A percentile compares a stretch with the other conserved stretches of the same genome.
Conservation (phyloP, 2,329 filamentous ascomycete species). For the Penicillium sp. region DNA sequence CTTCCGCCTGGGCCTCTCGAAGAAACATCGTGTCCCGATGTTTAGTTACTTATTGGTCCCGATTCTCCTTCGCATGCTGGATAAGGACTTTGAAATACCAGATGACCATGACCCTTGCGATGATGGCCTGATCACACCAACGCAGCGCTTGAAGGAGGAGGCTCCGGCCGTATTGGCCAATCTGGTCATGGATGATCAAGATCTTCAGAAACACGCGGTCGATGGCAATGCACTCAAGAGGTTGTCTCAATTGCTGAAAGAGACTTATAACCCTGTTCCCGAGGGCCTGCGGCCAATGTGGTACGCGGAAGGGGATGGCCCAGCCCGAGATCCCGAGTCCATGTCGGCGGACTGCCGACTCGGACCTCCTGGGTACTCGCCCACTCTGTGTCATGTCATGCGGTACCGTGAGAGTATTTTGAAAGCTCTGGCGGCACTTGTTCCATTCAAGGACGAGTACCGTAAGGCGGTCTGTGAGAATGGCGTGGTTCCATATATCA, state of each 20-base stretch:
- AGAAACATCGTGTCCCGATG: slow-evolving; percentile 67
- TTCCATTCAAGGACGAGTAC: slow-evolving; percentile 81
- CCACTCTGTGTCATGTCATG: slow-evolving; percentile 70
- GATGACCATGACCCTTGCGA: slow-evolving; percentile 49
- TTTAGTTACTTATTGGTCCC: slow-evolving; percentile 73
- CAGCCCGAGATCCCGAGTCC: slow-evolving; percentile 29
- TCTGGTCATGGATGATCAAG: slow-evolving; percentile 77
- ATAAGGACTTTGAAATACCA: slow-evolving; percentile 54
- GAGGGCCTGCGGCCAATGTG: slow-evolving; percentile 61
- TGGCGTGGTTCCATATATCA: slow-evolving; percentile 79
- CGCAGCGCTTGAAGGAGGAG: slow-evolving; percentile 67
- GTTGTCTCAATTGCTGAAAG: slow-evolving; percentile 68
- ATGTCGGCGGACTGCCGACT: slow-evolving; percentile 55
- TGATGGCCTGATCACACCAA: slow-evolving; percentile 48
- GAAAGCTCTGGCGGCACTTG: slow-evolving; percentile 79
- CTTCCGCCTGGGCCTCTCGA: slow-evolving; percentile 71
- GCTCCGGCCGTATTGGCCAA: slow-evolving; percentile 78
- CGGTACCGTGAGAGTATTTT: slow-evolving; percentile 77
- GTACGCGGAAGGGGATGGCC: slow-evolving; percentile 51
- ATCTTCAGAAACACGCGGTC: slow-evolving; percentile 80
- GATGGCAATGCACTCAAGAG: slow-evolving; percentile 70
- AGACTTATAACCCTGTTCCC: slow-evolving; percentile 66
- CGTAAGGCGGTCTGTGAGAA: slow-evolving; percentile 81
- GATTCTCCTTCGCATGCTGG: slow-evolving; percentile 70
- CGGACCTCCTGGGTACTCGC: slow-evolving; percentile 66